Percentiles rank a stretch among this genome's conserved stretches.
phyloP scores from a whole-genome alignment of 1,284 basidiomycete genomes.

The Boletus holoroseus region DNA sequence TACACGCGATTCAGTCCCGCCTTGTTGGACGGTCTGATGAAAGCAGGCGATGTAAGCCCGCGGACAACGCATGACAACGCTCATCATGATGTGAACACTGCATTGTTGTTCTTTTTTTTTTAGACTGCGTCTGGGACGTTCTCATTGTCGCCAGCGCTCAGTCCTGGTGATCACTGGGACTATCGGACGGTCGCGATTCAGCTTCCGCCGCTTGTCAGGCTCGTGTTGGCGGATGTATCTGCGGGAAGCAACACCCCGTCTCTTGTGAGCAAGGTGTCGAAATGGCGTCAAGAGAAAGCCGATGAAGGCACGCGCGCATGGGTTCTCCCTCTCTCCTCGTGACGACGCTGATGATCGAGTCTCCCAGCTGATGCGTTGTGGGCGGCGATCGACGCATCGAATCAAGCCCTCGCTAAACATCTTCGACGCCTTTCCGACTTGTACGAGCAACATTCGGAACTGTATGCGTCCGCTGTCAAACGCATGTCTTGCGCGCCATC shows the following conservation, averaged over 20 bases:
- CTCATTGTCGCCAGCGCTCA: constrained; percentile 41
- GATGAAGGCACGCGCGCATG: constrained; percentile 43
- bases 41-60: constrained; percentile 43
- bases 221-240: constrained; percentile 90
- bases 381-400: constrained; percentile 60
- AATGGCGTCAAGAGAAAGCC: constrained; percentile 69
- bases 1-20: constrained; percentile 86
- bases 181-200: constrained; percentile 62
- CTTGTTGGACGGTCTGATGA: constrained; percentile 67
- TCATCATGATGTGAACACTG: constrained; percentile 1
- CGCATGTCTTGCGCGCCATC: constrained; percentile 55
- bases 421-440: constrained; percentile 48
- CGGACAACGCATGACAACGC: neutral
- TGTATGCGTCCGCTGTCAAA: constrained; percentile 53
- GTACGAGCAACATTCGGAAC: constrained; percentile 40
- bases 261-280: constrained; percentile 81
- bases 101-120: neutral
- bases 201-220: constrained; percentile 73
- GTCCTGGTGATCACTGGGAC: constrained; percentile 56
- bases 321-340: neutral
- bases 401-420: constrained; percentile 51
- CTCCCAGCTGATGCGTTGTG: constrained; percentile 59
- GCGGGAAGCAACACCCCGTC: constrained; percentile 92
- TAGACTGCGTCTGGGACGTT: constrained; percentile 16
- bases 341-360: constrained; percentile 10